Base-by-base conservation (phyloP, 164 flowering plant genomes). In the Taxillus chinensis region DNA sequence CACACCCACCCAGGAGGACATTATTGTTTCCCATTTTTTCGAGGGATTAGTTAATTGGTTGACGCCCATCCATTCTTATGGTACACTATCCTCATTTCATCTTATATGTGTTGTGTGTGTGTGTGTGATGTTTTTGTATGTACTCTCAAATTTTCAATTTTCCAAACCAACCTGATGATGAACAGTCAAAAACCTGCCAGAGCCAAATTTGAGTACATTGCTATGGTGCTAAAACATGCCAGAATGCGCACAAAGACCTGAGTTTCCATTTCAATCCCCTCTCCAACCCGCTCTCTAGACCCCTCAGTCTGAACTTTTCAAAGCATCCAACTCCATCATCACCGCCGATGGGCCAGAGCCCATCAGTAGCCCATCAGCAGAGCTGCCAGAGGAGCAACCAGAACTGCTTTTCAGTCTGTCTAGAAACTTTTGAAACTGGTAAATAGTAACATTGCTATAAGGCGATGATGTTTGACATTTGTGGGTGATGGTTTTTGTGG, bases 281-380 rank as follows among this genome's bases (percentile, higher is more conserved):
- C 86, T 45, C 80, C 84, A 0, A 74, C 86, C 4, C 88, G 80
- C 60, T 89, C 92, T 0, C 63, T 89, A 0, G 77, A 87, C 64
- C 92, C 90, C 2, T 74, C 82, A 8, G 70, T 86, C 62, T 59
- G 59, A 74, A 27, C 68, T 59, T 63, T 57, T 76, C 87, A 12
- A 87, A 87, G 65, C 62, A 14, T 7, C 27, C 27, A 27, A 2
- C 27, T 27, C 27, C 27, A 27, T 27, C 27, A 27, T 27, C 27
- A 27, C 2, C 27, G 2, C 2, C 27, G 27, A 27, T 27, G 27
- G 27, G n/a, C n/a, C 27, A 27, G 27, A 27, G 27, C 27, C 27
- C 27, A 27, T 27, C 27, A 27, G 27, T 27, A 40, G 1, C 3
- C 50, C 66, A 65, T 41, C 45, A 51, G 13, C 51, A 68, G 27